Evolutionary conservation across 2,329 filamentous ascomycete genomes (phyloP), one percentile per base, ranked within the genome.

Genomic region (Penicillium hesseltinei): DNA sequence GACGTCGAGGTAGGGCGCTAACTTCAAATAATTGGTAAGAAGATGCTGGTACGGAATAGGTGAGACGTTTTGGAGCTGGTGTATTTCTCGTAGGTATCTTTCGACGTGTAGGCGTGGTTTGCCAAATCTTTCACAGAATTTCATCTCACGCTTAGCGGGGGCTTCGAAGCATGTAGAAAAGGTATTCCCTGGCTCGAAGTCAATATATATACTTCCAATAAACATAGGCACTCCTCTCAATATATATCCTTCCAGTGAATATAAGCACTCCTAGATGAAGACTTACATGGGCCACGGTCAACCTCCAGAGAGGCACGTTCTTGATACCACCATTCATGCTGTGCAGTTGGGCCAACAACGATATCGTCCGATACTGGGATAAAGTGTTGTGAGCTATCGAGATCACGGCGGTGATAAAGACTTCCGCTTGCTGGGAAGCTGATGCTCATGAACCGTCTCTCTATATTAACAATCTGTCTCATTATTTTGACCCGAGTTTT

Each of bases 371-470:
- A 38, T 33, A 54, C n/a, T n/a, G 54, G 53, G 36, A 65, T 51
- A 10, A 17, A 8, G n/a, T 43, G 7, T 38, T 62, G 53, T 31
- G 31, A 35, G 19, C 33, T 1, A 9, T 48, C 25, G 8, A 71
- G 54, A 36, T 70, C 66, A 29, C 49, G 27, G 19, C 44, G 45
- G 42, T 68, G 63, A 51, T 71, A 73, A 5, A 73, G 42, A 58
- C 69, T 72, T 25, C 70, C 68, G 43, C 57, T 65, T 36, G 64
- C 66, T 23, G 65, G 68, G 40, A 73, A 63, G 15, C 15, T 3
- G 31, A 70, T 58, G 2, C 49, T 59, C 57, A 70, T 64, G 11
- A 67, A 62, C 5, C 9, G 49, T 35, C 21, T 63, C 51, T 71
- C 68, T 0, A 67, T 0, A 23, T 68, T 54, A 29, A 68, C 63